phyloP scores from a whole-genome alignment of 169 alveolate genomes.

The Babesia ovis region DNA sequence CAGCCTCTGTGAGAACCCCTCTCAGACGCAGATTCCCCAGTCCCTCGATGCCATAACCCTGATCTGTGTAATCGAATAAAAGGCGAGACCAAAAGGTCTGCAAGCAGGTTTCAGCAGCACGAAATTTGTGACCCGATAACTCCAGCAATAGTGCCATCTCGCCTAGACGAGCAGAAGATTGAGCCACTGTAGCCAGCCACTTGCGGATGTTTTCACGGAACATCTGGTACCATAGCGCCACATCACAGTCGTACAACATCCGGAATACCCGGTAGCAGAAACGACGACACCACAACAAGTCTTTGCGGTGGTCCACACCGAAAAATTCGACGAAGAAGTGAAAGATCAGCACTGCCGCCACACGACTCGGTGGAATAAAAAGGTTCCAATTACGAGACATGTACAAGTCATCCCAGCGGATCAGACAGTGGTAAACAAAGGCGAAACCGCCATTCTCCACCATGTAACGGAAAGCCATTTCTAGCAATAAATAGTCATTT shows the following conservation, averaged over 20 bases:
- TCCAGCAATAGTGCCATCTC: slow-evolving; percentile 50
- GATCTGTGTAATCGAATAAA: slow-evolving; percentile 23
- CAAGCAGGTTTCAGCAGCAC: slow-evolving; percentile 43
- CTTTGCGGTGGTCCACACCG: slow-evolving; percentile 42
- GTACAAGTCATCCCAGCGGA: slow-evolving; percentile 62
- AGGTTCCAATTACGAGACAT: slow-evolving; percentile 61
- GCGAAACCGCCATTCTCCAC: slow-evolving; percentile 50
- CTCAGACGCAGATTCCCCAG: not conserved
- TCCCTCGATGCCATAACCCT: slow-evolving; percentile 14
- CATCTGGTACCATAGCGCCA: slow-evolving; percentile 65
- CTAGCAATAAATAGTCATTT: slow-evolving; percentile 44
- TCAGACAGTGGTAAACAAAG: slow-evolving; percentile 60
- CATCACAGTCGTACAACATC: slow-evolving; percentile 65
- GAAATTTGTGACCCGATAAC: slow-evolving; percentile 37
- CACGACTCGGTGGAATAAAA: slow-evolving; percentile 65
- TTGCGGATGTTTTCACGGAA: slow-evolving; percentile 43
- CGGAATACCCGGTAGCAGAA: slow-evolving; percentile 57
- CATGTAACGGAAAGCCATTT: slow-evolving; percentile 32
- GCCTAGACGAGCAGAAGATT: slow-evolving; percentile 31
- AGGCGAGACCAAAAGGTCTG: slow-evolving; percentile 33
- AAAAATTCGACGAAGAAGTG: slow-evolving; percentile 61
- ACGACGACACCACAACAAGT: slow-evolving; percentile 68
- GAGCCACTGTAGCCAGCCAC: slow-evolving; percentile 23
- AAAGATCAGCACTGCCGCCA: slow-evolving; percentile 59
- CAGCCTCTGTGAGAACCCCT: not conserved